Conservation (phyloP, 2,329 filamentous ascomycete genomes). For the Diplocarpon rosae region DNA sequence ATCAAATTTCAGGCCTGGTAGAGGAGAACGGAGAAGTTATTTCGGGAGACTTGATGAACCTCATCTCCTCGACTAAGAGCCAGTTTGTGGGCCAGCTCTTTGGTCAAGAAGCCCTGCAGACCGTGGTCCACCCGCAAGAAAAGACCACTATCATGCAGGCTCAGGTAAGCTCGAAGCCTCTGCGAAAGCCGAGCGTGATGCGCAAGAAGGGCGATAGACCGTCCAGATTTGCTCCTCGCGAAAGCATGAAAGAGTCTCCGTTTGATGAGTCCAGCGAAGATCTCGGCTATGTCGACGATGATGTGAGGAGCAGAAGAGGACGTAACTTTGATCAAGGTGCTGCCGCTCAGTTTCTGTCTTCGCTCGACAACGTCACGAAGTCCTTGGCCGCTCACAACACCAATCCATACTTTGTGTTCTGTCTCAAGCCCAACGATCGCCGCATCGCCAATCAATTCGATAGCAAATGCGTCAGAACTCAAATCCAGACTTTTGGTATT, state of each 20-base stretch:
- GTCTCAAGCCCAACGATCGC: constrained; percentile 91
- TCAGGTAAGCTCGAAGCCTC: constrained; percentile 89
- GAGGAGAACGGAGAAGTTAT: constrained; percentile 97
- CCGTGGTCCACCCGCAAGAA: constrained; percentile 86
- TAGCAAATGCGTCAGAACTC: constrained; percentile 92
- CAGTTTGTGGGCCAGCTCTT: constrained; percentile 84
- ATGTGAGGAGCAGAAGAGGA: constrained; percentile 29
- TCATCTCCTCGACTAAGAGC: constrained; percentile 80
- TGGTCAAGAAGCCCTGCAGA: constrained; percentile 89
- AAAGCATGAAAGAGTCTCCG: constrained; percentile 23
- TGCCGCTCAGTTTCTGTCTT: constrained; percentile 81
- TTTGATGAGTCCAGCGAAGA: constrained; percentile 30
- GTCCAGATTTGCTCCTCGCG: constrained; percentile 23
- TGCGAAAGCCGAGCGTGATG: constrained; percentile 87
- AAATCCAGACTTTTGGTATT: constrained; percentile 91
- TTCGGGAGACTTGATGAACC: constrained; percentile 88
- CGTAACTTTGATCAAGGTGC: constrained; percentile 64
- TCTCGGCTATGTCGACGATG: constrained; percentile 37
- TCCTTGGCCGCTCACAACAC: constrained; percentile 72
- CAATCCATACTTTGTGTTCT: constrained; percentile 95
- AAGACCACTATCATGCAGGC: constrained; percentile 87
- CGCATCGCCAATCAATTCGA: constrained; percentile 98
- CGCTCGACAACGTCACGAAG: constrained; percentile 82
- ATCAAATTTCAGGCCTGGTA: constrained; percentile 73
- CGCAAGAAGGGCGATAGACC: constrained; percentile 49